phyloP scores from a whole-genome alignment of 345 rosid genomes.

The Euphorbia pulcherrima region DNA sequence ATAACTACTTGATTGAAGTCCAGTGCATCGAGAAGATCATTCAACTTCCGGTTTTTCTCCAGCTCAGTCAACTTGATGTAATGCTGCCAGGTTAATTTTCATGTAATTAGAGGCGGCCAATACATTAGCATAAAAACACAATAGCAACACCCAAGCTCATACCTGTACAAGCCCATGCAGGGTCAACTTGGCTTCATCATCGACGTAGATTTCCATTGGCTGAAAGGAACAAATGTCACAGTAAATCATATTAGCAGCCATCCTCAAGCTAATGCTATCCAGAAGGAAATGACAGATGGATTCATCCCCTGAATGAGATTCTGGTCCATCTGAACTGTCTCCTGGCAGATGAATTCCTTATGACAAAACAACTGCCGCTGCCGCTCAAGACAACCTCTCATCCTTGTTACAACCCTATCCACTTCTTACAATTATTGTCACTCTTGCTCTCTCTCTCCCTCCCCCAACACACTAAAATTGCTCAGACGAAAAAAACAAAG shows the following conservation, averaged over 20 bases:
- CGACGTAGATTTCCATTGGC: slow-evolving; percentile 99
- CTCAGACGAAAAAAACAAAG: background rate
- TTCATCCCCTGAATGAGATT: slow-evolving; percentile 48
- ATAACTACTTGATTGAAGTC: slow-evolving; percentile 99
- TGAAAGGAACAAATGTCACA: slow-evolving; percentile 81
- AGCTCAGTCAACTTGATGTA: slow-evolving; percentile 89
- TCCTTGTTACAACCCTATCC: slow-evolving; percentile 2
- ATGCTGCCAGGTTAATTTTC: slow-evolving; percentile 51
- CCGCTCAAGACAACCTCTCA: slow-evolving; percentile 21
- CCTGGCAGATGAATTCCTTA: slow-evolving; percentile 32
- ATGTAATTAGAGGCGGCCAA: background rate
- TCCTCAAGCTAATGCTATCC: slow-evolving; percentile 63
- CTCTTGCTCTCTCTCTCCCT: background rate
- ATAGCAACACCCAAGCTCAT: background rate
- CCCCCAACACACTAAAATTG: background rate
- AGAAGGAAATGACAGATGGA: slow-evolving; percentile 54
- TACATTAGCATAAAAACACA: background rate
- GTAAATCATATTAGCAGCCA: slow-evolving; percentile 66
- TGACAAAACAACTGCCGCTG: slow-evolving; percentile 26
- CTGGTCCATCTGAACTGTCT: slow-evolving; percentile 46
- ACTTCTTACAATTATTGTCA: background rate
- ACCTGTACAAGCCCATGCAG: slow-evolving; percentile 99
- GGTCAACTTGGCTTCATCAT: slow-evolving; percentile 96
- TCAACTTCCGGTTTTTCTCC: slow-evolving; percentile 97
- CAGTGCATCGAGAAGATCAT: slow-evolving; percentile 95